A percentile compares a stretch with the other conserved stretches of the same genome.
These are phyloP conservation scores for Clavariopsis aquatica DNA, from an alignment of 495 filamentous ascomycete genomes.

Conservation along the genomic window DNA sequence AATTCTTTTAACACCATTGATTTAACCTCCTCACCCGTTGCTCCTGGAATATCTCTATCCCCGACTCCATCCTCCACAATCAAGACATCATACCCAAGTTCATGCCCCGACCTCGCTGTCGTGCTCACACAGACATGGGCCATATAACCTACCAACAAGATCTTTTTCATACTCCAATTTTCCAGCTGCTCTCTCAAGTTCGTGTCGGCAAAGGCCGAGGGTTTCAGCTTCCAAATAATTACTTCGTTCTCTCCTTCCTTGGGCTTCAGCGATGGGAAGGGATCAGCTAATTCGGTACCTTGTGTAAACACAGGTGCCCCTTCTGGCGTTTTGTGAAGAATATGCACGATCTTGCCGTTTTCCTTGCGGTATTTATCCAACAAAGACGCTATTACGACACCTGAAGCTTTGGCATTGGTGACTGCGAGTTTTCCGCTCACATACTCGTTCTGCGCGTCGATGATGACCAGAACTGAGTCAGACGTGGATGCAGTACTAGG, in stretches of 20 bases:
- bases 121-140: slow-evolving; percentile 66
- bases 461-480: slow-evolving; percentile 61
- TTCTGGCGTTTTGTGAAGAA: slow-evolving; percentile 55
- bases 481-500: slow-evolving; percentile 52
- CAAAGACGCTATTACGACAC: slow-evolving; percentile 52
- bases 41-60: slow-evolving; percentile 60
- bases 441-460: slow-evolving; percentile 69
- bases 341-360: slow-evolving; percentile 57
- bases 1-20: slow-evolving; percentile 43
- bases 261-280: slow-evolving; percentile 55
- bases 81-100: slow-evolving; percentile 61
- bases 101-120: slow-evolving; percentile 56
- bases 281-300: slow-evolving; percentile 52
- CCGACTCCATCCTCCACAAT: slow-evolving; percentile 59
- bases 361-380: slow-evolving; percentile 55
- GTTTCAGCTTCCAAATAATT: slow-evolving; percentile 49
- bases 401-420: slow-evolving; percentile 50
- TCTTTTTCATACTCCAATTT: slow-evolving; percentile 47
- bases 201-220: slow-evolving; percentile 53
- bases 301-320: slow-evolving; percentile 65
- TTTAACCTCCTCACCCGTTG: slow-evolving; percentile 41
- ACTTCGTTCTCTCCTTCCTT: slow-evolving; percentile 33
- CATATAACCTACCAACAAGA: slow-evolving; percentile 58
- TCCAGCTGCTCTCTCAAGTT: slow-evolving; percentile 46
- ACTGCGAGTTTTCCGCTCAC: slow-evolving; percentile 55